Conservation (phyloP, 306 rosid genomes). For the Lablab purpureus region DNA sequence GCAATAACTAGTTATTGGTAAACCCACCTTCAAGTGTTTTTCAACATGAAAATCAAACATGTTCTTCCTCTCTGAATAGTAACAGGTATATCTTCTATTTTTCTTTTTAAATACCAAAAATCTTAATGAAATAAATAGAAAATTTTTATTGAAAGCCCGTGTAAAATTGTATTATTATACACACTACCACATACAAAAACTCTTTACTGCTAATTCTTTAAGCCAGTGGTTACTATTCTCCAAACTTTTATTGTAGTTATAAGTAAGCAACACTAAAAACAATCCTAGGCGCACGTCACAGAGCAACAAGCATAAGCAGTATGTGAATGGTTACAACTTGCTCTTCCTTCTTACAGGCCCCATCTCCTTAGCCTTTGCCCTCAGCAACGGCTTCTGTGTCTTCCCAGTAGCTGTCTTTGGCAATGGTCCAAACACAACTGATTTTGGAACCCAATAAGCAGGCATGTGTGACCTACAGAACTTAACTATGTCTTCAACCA, state of each 20-base stretch:
- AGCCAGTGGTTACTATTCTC: background rate
- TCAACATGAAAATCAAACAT: background rate
- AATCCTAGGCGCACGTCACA: background rate
- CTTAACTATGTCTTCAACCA: background rate
- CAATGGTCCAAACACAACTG: constrained; percentile 25
- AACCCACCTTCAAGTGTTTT: background rate
- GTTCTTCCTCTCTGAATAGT: background rate
- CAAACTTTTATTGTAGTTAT: background rate
- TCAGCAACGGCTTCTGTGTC: constrained; percentile 16
- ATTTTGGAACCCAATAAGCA: constrained; percentile 27
- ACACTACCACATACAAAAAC: background rate
- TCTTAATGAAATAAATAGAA: background rate
- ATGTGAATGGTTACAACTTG: constrained; percentile 8
- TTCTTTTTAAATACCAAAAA: background rate
- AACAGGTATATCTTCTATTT: background rate
- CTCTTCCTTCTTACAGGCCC: background rate
- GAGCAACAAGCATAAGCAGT: background rate
- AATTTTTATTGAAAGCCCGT: background rate
- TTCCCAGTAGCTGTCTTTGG: constrained; percentile 28
- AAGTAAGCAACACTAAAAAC: background rate
- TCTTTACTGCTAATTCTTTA: background rate
- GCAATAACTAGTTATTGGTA: background rate
- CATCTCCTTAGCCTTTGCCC: constrained; percentile 19
- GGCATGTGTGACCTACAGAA: constrained; percentile 17
- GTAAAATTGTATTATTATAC: background rate